Percentiles rank a stretch among this genome's conserved stretches.
These are phyloP conservation scores for Rosa rugosa DNA, from an alignment of 306 rosid genomes.

Conservation along the genomic window DNA sequence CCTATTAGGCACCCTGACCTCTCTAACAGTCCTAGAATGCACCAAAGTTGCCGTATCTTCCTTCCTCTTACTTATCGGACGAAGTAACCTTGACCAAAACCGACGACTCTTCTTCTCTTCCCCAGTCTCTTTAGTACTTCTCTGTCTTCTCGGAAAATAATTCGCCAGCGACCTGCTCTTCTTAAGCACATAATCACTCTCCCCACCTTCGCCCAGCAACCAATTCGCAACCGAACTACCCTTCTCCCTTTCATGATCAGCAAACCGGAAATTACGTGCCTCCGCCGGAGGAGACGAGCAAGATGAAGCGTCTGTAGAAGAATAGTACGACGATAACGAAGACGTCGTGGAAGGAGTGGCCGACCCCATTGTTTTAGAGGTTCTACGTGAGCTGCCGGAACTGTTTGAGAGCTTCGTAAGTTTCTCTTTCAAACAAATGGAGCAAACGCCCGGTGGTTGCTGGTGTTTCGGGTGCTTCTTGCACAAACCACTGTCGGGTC, in stretches of 20 bases:
- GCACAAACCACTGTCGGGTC: slow-evolving; percentile 35
- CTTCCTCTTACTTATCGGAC: slow-evolving; percentile 41
- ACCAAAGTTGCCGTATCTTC: slow-evolving; percentile 22
- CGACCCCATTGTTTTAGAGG: background rate
- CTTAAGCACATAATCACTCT: slow-evolving; percentile 30
- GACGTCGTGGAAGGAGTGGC: slow-evolving; percentile 37
- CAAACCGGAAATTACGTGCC: slow-evolving; percentile 10
- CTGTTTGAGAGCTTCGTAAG: slow-evolving; percentile 37
- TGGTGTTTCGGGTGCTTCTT: slow-evolving; percentile 77
- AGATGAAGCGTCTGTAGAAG: slow-evolving; percentile 42
- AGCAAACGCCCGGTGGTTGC: slow-evolving; percentile 86
- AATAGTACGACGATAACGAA: slow-evolving; percentile 50
- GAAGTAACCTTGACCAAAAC: slow-evolving; percentile 67
- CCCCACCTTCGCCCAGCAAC: slow-evolving; percentile 22
- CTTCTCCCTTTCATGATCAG: background rate
- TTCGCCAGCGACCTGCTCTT: slow-evolving; percentile 59
- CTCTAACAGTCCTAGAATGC: slow-evolving; percentile 43
- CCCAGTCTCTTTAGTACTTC: background rate
- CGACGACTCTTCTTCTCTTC: slow-evolving; percentile 37
- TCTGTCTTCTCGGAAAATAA: slow-evolving; percentile 29
- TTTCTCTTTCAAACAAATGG: slow-evolving; percentile 63
- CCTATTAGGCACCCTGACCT: slow-evolving; percentile 6
- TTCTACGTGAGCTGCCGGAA: slow-evolving; percentile 9
- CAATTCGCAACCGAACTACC: slow-evolving; percentile 17
- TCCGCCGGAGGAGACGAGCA: slow-evolving; percentile 48